Base-by-base conservation (phyloP, 805 yeast genomes). In the Maudiozyma saulgeensis region DNA sequence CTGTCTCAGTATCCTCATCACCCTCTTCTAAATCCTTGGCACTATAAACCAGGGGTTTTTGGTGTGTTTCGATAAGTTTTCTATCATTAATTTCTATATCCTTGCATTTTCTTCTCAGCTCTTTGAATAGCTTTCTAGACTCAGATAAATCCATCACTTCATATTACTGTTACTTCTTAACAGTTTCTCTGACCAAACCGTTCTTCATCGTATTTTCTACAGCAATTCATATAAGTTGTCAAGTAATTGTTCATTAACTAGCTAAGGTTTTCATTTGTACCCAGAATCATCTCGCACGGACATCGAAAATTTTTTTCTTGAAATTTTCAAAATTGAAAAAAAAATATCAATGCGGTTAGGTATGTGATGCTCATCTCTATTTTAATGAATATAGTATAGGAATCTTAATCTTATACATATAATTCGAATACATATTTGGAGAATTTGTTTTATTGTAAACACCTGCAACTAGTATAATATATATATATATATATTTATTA, bases 21-120 rank as follows among this genome's bases (percentile, higher is more conserved):
- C 39, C 48, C 13, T 49, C 51, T 35, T 40, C 54, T 1, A 35
- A 23, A 19, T 44, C 56, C 40, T 52, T 52, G 51, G 61, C 50
- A 16, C 56, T 59, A 39, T 63, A 64, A 0, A 58, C 61, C 34
- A 48, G 52, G 5, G 67, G 66, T 45, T 62, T 63, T 1, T 48
- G 39, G 42, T 54, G 57, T 39, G 43, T 44, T 13, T 53, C 54
- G 7, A 55, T 49, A 19, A 60, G 45, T 41, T 59, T 60, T 46
- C 64, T 53, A 44, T 60, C 62, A 15, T 55, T 50, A 18, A 60
- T 46, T 8, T 53, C 45, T 4, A 56, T 51, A 31, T 53, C 53
- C 28, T 53, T 52, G 19, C 59, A 52, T 43, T 50, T 49, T 28
- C 48, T 49, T 48, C 51, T 57, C 37, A 63, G 49, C 7, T 28